A percentile compares a stretch with the other conserved stretches of the same genome.
These are phyloP conservation scores for Cucurbita pepo DNA, from an alignment of 306 rosid species.

Conservation along the genomic window DNA sequence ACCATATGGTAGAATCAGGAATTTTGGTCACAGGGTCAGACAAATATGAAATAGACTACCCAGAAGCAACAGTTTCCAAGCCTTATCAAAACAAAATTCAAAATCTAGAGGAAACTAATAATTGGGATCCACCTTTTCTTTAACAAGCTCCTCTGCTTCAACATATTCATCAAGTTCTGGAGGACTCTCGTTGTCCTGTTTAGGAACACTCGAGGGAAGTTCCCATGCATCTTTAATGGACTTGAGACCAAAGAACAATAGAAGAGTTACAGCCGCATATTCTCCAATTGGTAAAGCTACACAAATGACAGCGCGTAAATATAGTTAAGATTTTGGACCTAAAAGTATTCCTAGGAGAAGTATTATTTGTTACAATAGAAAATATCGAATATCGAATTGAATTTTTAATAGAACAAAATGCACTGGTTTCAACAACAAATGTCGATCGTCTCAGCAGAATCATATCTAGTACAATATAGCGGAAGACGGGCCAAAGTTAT, in stretches of 20 bases:
- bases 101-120: neutral
- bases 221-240: constrained; percentile 94
- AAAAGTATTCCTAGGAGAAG: neutral
- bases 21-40: neutral
- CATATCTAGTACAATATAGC: neutral
- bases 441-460: neutral
- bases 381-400: neutral
- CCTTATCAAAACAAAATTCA: neutral
- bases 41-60: neutral
- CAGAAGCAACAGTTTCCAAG: neutral
- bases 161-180: constrained; percentile 71
- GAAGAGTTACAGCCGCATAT: constrained; percentile 90
- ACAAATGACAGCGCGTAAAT: constrained; percentile 13
- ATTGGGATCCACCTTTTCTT: constrained; percentile 51
- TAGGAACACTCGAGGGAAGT: constrained; percentile 47
- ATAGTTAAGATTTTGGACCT: constrained; percentile 8
- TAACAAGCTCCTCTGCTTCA: constrained; percentile 93
- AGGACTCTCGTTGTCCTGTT: constrained; percentile 34
- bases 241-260: constrained; percentile 79
- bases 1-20: neutral
- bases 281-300: constrained; percentile 96
- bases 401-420: neutral
- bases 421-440: neutral
- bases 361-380: neutral
- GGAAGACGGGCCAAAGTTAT: neutral